Evolutionary conservation across 257 asterid genomes (phyloP), one percentile per base, ranked within the genome.

Genomic region (Verbascum thapsus): DNA sequence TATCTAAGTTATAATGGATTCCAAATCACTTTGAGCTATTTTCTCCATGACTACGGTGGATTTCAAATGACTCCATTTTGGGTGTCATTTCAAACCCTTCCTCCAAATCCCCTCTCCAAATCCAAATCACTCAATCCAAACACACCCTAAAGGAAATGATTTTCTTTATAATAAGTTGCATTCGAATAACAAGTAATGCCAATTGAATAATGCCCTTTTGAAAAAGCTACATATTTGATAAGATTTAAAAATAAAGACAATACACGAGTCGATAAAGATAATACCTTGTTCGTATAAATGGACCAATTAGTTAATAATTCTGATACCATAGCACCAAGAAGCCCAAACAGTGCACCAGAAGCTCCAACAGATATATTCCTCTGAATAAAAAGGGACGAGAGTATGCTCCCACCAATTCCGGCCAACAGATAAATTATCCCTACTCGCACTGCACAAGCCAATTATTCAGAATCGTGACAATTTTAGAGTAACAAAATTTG

Each of bases 331-430:
- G 98, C 99, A 53, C 99, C 99, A 47, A 94, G 95, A 71, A 94
- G 98, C 44, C 99, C 99, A 70, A 90, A 94, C n/a, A 94, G 71
- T 61, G 98, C 95, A 47, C 99, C 99, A 17, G 99, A 94, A 77
- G 99, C 99, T 51, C 99, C 99, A 15, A 94, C 99, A 0, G 99
- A 94, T 65, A 94, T 90, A 72, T 73, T 90, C 23, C 37, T 73
- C 69, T 84, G 95, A 76, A 94, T 85, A 65, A 90, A 90, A 43
- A 88, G 90, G 74, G 77, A 74, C 15, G 98, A 90, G 23, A 88
- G 78, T 53, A 88, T 47, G 75, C 98, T 90, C 77, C 98, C 98
- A 7, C 98, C 96, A 26, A 88, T 78, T 26, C 98, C 98, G 4
- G 98, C 88, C 67, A 90, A 45, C 53, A 90, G 69, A 80, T 90